Evolutionary conservation across 345 rosid genomes (phyloP).

Genomic region (Raphanus sativus): DNA sequence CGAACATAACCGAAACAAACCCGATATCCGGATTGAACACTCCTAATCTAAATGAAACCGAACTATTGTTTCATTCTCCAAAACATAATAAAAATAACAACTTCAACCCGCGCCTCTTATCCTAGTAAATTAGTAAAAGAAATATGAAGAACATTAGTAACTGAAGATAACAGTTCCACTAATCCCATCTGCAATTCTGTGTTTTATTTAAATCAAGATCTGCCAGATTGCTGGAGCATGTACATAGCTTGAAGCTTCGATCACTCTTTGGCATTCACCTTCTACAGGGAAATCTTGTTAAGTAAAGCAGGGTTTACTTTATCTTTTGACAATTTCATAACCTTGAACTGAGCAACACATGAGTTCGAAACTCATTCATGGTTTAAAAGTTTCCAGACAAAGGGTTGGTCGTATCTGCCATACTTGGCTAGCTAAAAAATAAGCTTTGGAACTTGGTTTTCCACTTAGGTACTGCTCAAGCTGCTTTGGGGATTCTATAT

Average conservation of each 20-base stretch:
- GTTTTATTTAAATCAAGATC: not conserved
- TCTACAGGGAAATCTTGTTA: slow-evolving; percentile 88
- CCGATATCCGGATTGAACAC: too few relatives aligned
- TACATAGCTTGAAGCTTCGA: not conserved
- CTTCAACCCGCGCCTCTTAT: too few relatives aligned
- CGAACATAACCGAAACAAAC: too few relatives aligned
- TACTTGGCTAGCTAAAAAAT: not conserved
- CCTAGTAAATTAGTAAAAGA: not conserved
- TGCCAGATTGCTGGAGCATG: too few relatives aligned
- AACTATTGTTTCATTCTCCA: too few relatives aligned
- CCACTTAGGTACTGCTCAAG: not conserved
- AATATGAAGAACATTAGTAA: not conserved
- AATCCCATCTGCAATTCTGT: not conserved
- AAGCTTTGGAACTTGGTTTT: not conserved
- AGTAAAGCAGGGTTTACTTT: slow-evolving; percentile 85
- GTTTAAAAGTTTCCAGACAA: not conserved
- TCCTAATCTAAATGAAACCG: too few relatives aligned
- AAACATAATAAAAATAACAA: too few relatives aligned
- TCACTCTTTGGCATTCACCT: slow-evolving; percentile 60
- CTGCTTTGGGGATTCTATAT: not conserved
- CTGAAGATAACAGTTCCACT: not conserved
- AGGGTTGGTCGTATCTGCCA: not conserved
- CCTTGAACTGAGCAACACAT: too few relatives aligned
- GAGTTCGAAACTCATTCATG: too few relatives aligned
- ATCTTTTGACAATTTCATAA: slow-evolving; percentile 16